Evolutionary conservation across 108 stramenopile genomes (phyloP).

Genomic region (Pseudonitzschia multiseries): DNA sequence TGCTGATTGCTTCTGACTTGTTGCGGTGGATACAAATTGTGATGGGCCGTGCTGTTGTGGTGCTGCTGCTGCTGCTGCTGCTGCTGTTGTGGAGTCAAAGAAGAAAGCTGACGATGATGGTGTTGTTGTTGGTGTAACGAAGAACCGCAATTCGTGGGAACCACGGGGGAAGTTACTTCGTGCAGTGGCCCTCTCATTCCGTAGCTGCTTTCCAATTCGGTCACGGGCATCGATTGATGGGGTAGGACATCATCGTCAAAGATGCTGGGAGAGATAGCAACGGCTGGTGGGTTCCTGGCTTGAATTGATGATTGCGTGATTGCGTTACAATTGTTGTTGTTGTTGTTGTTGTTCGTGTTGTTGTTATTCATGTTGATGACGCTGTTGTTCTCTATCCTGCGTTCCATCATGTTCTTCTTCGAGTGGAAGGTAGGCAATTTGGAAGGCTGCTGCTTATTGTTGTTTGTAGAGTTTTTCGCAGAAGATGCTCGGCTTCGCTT

Average conservation of each 20-base stretch:
- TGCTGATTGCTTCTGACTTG: not conserved
- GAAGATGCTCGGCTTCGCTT: conserved; percentile 12
- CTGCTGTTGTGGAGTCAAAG: not conserved
- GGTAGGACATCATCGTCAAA: not conserved
- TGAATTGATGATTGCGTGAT: too few species aligned
- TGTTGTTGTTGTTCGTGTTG: too few species aligned
- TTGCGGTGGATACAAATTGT: too few species aligned
- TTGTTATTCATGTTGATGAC: not conserved
- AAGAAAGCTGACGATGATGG: not conserved
- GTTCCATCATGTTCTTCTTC: not conserved
- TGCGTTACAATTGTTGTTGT: too few species aligned
- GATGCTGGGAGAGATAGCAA: not conserved
- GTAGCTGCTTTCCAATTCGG: not conserved
- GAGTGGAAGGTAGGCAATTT: not conserved
- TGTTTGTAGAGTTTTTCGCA: not conserved
- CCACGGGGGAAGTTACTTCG: not conserved
- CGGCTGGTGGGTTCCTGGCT: not conserved
- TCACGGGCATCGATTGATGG: not conserved
- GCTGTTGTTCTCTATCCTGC: not conserved
- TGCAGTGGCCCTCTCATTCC: conserved; percentile 3
- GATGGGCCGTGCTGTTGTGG: not conserved
- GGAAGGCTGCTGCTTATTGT: not conserved
- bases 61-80: not conserved
- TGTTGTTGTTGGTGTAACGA: not conserved
- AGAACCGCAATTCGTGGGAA: not conserved